Base-by-base conservation (phyloP, 805 yeast species). In the Metschnikowia picachoensis region DNA sequence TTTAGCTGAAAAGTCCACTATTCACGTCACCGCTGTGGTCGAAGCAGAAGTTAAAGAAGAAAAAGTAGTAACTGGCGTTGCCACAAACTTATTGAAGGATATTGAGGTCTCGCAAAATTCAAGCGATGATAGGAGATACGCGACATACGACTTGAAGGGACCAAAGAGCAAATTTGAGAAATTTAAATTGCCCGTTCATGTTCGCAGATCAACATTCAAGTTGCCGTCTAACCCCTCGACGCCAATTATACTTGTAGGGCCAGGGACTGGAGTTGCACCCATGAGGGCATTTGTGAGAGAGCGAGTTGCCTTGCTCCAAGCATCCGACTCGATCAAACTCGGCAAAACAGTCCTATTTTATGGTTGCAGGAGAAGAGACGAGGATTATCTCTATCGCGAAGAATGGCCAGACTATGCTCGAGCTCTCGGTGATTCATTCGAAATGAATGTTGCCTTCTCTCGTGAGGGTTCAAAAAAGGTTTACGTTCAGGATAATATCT, bases 211-310 rank as follows among this genome's bases (percentile, higher is more conserved):
- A 7, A 86, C 92, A 47, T 94, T 92, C 76, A 91, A 90, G 73
- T 76, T 94, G 53, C 99, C 99, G 16, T 76, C 90, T 8, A 87
- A 88, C 61, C 85, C 95, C 30, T 67, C 78, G 3, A 80, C 83
- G 30, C 97, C 98, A 14, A 77, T 92, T 17, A 89, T 92, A 58
- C 80, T 91, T 85, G 78, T 92, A 60, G 99, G 99, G 28, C 98
- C 99, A 38, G 99, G 99, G 54, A 94, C 99, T 3, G 99, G 99
- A 66, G 92, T 92, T 41, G 98, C 99, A 9, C 99, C 99, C 51
- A 88, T 94, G 74, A 83, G 99, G 72, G 99, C 96, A 3, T 92
- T 92, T 56, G 68, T 92, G 32, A 83, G 95, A 71, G 99, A 92
- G 64, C 84, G 91, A 60, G 86, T 83, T n/a, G 54, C 80, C 66